Base-by-base conservation (phyloP, 139 green algal genomes). In the Coccomyxa sp. region DNA sequence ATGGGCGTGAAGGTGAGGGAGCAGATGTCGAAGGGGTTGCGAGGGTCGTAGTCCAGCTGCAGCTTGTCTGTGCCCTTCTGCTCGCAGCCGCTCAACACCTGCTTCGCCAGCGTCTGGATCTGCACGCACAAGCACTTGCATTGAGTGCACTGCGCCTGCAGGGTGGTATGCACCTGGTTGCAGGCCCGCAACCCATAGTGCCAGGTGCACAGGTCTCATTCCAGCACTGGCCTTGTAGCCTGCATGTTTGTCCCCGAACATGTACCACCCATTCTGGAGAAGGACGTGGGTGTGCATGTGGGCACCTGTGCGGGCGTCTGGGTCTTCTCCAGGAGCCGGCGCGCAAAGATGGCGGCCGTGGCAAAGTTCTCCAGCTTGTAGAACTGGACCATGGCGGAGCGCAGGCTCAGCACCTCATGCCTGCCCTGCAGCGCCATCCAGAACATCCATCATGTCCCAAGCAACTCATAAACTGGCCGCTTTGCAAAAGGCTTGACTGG, bases 1-100 rank as follows among this genome's bases (percentile, higher is more conserved):
- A 99, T 98, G 78, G 96, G 96, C 24, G 91, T 94, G 83, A 98
- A 96, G 33, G 95, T 98, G 58, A 93, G 44, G 68, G 88, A 90
- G 88, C 95, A 99, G 64, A 98, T 84, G 84, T 98, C 96, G 73
- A 99, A 99, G 54, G 96, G 96, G 85, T 99, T 99, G 78, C 95
- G 93, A 8, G 95, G 83, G 87, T 99, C 96, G 84, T 99, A 99
- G 74, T 97, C 89, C 64, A 99, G 82, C 70, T 92, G 79, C 55
- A 96, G 78, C 18, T 89, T 95, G 75, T 99, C 97, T 0, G 80
- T 89, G 37, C 92, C 94, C 24, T 77, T 88, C 90, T 93, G 94
- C 84, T 99, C 96, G 80, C 96, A 99, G 4, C 92, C 94, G 36
- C 89, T 84, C 78, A 99, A 89, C 82, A 98, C 94, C 78, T 98